phyloP scores from a whole-genome alignment of 148 eudicot genomes.

The Camellia sinensis region DNA sequence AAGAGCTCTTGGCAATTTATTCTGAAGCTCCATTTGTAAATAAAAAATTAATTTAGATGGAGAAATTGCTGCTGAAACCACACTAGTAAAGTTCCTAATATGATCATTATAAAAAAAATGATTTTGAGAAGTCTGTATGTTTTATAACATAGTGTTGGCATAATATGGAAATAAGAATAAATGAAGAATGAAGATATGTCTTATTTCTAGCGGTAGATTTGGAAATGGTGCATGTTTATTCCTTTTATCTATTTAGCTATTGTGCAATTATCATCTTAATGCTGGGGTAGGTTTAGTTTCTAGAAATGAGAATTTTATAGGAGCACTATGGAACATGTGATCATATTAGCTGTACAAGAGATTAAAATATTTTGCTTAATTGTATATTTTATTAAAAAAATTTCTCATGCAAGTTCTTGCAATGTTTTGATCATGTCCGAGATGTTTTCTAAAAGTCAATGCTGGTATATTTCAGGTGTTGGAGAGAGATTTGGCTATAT shows the following conservation, averaged over 20 bases:
- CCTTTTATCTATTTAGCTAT: neutral
- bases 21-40: neutral
- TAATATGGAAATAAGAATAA: neutral
- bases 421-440: slow-evolving; percentile 2
- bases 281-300: neutral
- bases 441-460: slow-evolving; percentile 9
- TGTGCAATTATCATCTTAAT: neutral
- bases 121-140: neutral
- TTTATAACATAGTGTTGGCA: neutral
- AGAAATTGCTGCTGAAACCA: neutral
- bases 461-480: slow-evolving; percentile 48
- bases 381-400: neutral
- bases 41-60: neutral
- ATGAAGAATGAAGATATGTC: neutral
- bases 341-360: neutral
- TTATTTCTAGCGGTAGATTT: neutral
- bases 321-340: neutral
- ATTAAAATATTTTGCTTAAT: neutral
- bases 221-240: slow-evolving; percentile 2
- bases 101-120: neutral
- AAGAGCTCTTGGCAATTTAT: neutral
- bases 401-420: slow-evolving; percentile 9
- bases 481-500: slow-evolving; percentile 93
- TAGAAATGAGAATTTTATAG: neutral
- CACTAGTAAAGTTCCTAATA: neutral